phyloP scores from a whole-genome alignment of 2,329 filamentous ascomycete genomes.

The Diaporthe helianthi region DNA sequence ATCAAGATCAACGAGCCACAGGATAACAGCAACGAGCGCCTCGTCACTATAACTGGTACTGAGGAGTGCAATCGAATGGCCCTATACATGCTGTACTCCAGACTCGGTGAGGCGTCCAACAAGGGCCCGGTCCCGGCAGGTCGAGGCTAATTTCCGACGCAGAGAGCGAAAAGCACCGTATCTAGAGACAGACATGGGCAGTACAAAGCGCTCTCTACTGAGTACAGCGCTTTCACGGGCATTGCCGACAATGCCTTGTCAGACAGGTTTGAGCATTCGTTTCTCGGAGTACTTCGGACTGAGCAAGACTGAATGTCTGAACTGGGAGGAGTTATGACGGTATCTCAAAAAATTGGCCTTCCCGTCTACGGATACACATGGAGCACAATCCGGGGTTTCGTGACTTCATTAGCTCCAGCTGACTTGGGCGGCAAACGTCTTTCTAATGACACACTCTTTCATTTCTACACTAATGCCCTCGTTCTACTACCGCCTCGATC shows the following conservation, averaged over 20 bases:
- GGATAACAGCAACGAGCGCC: slow-evolving; percentile 96
- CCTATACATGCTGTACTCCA: slow-evolving; percentile 98
- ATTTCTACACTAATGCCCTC: slow-evolving; percentile 28
- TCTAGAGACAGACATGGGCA: slow-evolving; percentile 49
- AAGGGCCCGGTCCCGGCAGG: slow-evolving; percentile 33
- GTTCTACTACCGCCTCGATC: slow-evolving; percentile 12
- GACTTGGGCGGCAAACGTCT: slow-evolving; percentile 22
- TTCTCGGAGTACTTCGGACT: slow-evolving; percentile 25
- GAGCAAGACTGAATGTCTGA: slow-evolving; percentile 24
- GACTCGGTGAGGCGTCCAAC: slow-evolving; percentile 74
- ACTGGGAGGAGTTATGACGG: slow-evolving; percentile 31
- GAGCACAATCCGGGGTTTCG: slow-evolving; percentile 23
- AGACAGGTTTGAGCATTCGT: slow-evolving; percentile 33
- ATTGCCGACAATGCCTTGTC: slow-evolving; percentile 6
- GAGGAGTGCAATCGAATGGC: slow-evolving; percentile 99
- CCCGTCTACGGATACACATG: slow-evolving; percentile 16
- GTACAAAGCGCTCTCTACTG: not conserved
- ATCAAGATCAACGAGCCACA: slow-evolving; percentile 99
- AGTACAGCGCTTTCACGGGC: not conserved
- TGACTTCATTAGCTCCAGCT: slow-evolving; percentile 30
- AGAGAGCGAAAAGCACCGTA: slow-evolving; percentile 81
- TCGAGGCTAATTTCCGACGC: slow-evolving; percentile 36
- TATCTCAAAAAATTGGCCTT: slow-evolving; percentile 22
- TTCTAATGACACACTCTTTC: slow-evolving; percentile 36
- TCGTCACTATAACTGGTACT: slow-evolving; percentile 97